phyloP scores from a whole-genome alignment of 148 eudicot species.

The Rhododendron mucronatum region DNA sequence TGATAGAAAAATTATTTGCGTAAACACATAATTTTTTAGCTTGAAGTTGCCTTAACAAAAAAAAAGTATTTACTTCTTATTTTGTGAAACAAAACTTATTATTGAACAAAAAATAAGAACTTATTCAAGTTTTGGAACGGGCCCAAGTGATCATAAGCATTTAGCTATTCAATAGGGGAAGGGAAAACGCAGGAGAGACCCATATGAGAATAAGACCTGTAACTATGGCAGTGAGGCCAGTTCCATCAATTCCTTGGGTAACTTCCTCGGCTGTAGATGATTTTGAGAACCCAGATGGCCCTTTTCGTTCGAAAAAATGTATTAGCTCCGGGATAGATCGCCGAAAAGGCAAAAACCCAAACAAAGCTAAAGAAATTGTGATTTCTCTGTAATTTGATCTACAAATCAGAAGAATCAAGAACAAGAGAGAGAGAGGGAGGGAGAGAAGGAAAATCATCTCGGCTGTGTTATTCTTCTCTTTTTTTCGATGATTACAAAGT shows the following conservation, averaged over 20 bases:
- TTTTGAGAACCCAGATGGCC: conserved; percentile 82
- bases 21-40: too few species aligned
- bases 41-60: too few species aligned
- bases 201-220: conserved; percentile 43
- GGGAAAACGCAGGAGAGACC: neutral
- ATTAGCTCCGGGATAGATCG: neutral
- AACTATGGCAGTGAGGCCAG: conserved; percentile 76
- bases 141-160: neutral
- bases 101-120: too few species aligned
- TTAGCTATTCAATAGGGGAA: neutral
- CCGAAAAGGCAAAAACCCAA: neutral
- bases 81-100: too few species aligned
- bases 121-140: too few species aligned
- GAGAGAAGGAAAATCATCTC: too few species aligned
- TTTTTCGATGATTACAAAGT: too few species aligned
- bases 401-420: too few species aligned
- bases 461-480: too few species aligned
- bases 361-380: neutral
- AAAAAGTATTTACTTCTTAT: too few species aligned
- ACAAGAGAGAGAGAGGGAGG: too few species aligned
- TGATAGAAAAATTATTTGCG: too few species aligned
- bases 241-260: conserved; percentile 62
- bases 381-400: neutral
- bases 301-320: conserved; percentile 18
- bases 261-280: conserved; percentile 21